These are phyloP conservation scores for Auricularia heimuer DNA, from an alignment of 768 basidiomycete species.

Conservation along the genomic window DNA sequence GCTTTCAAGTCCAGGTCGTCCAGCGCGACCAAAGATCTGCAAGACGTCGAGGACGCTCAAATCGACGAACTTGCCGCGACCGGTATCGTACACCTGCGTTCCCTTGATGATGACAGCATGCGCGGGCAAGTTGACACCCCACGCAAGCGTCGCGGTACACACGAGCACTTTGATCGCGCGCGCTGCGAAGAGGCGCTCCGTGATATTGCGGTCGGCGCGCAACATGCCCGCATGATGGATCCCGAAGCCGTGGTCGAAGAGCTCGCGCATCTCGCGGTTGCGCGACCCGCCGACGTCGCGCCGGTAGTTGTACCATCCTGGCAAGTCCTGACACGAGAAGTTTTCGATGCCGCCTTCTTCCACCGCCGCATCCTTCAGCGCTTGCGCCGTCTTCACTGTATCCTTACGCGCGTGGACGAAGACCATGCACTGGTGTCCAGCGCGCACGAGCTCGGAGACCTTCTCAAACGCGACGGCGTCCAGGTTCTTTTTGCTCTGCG, in stretches of 20 bases:
- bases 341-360: slow-evolving; percentile 63
- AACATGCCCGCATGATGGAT: slow-evolving; percentile 99
- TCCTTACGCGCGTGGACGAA: slow-evolving; percentile 98
- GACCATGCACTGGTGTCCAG: slow-evolving; percentile 98
- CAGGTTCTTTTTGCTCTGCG: slow-evolving; percentile 68
- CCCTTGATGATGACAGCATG: slow-evolving; percentile 99
- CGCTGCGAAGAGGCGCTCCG: slow-evolving; percentile 88
- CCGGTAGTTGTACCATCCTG: slow-evolving; percentile 66
- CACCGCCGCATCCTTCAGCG: slow-evolving; percentile 65
- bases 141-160: slow-evolving; percentile 96
- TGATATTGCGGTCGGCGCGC: slow-evolving; percentile 85
- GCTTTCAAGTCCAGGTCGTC: slow-evolving; percentile 73
- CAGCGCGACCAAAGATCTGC: slow-evolving; percentile 96
- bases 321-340: slow-evolving; percentile 76
- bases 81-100: slow-evolving; percentile 90
- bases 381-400: slow-evolving; percentile 84
- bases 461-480: slow-evolving; percentile 86
- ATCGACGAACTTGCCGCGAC: slow-evolving; percentile 83
- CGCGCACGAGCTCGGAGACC: slow-evolving; percentile 75
- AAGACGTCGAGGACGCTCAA: slow-evolving; percentile 91
- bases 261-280: slow-evolving; percentile 94
- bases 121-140: slow-evolving; percentile 98
- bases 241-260: slow-evolving; percentile 88
- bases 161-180: slow-evolving; percentile 92
- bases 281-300: slow-evolving; percentile 67